Conservation (phyloP, 352 stramenopile species). For the Phytopythium aichiense region DNA sequence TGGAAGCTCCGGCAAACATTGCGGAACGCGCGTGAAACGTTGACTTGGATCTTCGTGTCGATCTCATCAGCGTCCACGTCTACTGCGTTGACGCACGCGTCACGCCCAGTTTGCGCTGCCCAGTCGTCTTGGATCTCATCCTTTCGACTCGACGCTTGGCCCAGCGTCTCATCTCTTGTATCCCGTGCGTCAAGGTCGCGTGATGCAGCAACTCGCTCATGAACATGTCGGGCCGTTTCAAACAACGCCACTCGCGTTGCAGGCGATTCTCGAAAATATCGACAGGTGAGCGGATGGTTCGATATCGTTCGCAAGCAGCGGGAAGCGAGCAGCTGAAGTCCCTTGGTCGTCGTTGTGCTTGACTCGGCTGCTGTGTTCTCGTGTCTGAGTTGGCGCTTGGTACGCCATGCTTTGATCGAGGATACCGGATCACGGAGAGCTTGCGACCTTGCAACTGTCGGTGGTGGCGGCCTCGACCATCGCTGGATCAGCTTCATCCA, state of each 20-base stretch:
- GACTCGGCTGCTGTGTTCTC: not conserved
- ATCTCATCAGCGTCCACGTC: not conserved
- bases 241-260: constrained; percentile 54
- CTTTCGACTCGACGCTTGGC: not conserved
- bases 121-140: not conserved
- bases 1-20: constrained; percentile 67
- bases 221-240: constrained; percentile 35
- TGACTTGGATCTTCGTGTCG: constrained; percentile 17
- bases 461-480: constrained; percentile 17
- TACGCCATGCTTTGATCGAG: constrained; percentile 2
- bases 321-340: constrained; percentile 39
- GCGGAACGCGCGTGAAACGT: constrained; percentile 42
- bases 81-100: not conserved
- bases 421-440: not conserved
- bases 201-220: constrained; percentile 19
- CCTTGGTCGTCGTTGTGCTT: not conserved
- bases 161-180: not conserved
- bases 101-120: not conserved
- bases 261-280: constrained; percentile 43
- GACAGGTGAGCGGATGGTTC: constrained; percentile 38
- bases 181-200: not conserved
- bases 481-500: constrained; percentile 62
- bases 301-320: constrained; percentile 53
- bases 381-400: not conserved
- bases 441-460: not conserved